phyloP scores from a whole-genome alignment of 176 grass and related monocot genomes.

The Thalia dealbata region DNA sequence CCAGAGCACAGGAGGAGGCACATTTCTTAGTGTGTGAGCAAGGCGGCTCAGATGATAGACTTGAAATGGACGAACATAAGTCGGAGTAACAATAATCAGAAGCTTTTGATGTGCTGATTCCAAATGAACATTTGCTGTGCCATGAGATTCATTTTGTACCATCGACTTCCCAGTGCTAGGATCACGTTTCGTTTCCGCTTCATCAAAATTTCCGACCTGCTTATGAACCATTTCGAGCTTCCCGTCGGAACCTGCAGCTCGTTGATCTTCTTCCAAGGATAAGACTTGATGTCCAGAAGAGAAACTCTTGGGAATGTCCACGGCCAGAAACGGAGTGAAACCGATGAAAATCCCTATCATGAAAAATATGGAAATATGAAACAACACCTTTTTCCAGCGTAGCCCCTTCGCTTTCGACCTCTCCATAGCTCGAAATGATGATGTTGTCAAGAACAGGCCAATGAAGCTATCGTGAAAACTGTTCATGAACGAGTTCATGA shows the following conservation, averaged over 20 bases:
- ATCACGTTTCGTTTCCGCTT: conserved; percentile 24
- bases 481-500: conserved; percentile 34
- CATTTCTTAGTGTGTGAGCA: conserved; percentile 67
- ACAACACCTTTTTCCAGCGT: conserved; percentile 43
- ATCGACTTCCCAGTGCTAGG: conserved; percentile 39
- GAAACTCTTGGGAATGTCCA: conserved; percentile 54
- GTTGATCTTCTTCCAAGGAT: conserved; percentile 15
- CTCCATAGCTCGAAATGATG: conserved; percentile 34
- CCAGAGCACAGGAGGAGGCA: conserved; percentile 69
- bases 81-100: conserved; percentile 80
- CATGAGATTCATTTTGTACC: conserved; percentile 41
- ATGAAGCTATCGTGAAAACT: conserved; percentile 39
- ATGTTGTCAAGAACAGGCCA: conserved; percentile 44
- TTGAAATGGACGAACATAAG: conserved; percentile 71
- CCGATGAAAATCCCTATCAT: conserved; percentile 62
- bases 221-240: conserved; percentile 15
- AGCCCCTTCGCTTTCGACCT: conserved; percentile 50
- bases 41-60: conserved; percentile 75
- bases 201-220: conserved; percentile 24
- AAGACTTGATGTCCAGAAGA: conserved; percentile 21
- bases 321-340: conserved; percentile 59
- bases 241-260: conserved; percentile 10
- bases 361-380: conserved; percentile 56
- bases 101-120: conserved; percentile 45
- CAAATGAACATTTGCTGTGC: conserved; percentile 11